Evolutionary conservation across 257 asterid genomes (phyloP), one percentile per base, ranked within the genome.

Genomic region (Ehretia macrophylla): DNA sequence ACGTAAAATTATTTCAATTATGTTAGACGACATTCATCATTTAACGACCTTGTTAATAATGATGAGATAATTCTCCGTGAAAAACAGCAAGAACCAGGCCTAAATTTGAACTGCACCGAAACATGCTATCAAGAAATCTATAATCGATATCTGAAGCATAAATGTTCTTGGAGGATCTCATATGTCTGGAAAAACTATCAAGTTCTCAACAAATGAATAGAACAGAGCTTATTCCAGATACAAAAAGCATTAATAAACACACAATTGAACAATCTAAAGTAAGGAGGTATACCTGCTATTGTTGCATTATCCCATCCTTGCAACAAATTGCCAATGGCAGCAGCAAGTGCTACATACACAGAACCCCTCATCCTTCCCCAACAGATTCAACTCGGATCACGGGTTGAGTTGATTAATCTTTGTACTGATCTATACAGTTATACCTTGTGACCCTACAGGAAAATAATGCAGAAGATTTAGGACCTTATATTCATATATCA

Each of bases 251-350:
- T 27, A 1, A 6, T 6, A 27, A 27, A 27, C 47, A 42, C 47
- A 4, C 3, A 11, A 1, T 42, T 42, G 47, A 42, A 42, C 12
- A 42, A 42, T 42, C 47, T 11, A 16, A 5, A 0, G 40, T 18
- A 60, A 20, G 6, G 23, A 54, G 56, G 20, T 20, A 20, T 47
- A 92, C 99, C 99, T 75, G 99, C 99, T 48, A 93, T 93, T 21
- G 94, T 85, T n/a, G 99, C 99, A 73, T 92, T 92, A 46, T 92
- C 99, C 97, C 99, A 92, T 78, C 99, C 99, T 76, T 92, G 99
- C 80, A 88, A 69, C 63, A 92, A 11, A 67, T 92, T 92, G 17
- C 99, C 99, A 56, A 93, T 79, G 60, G 97, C 94, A 35, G 97
- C 96, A 42, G 82, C 84, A 64, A 89, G 69, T 1, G 99, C 96